Evolutionary conservation across 768 basidiomycete species (phyloP).

Genomic region (Leucocoprinus birnbaumii): DNA sequence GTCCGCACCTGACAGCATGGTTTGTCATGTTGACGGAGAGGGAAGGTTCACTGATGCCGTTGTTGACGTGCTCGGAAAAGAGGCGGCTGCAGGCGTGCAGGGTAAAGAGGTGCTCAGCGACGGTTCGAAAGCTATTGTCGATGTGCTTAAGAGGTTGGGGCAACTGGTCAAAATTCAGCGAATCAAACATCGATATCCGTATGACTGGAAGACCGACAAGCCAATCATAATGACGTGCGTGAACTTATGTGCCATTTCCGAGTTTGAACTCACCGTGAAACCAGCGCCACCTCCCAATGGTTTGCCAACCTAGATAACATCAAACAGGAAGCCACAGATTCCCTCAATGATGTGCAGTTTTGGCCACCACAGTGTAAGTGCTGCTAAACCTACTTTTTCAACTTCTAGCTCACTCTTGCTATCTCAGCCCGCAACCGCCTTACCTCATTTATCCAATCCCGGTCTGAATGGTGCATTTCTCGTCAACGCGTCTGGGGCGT

Average conservation of each 20-base stretch:
- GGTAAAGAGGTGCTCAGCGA: constrained; percentile 73
- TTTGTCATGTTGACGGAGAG: constrained; percentile 80
- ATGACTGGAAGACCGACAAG: constrained; percentile 94
- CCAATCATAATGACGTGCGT: constrained; percentile 88
- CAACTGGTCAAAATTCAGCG: constrained; percentile 65
- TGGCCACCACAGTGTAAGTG: constrained; percentile 68
- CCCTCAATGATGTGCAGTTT: constrained; percentile 71
- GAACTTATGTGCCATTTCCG: neutral
- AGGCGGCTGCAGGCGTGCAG: constrained; percentile 41
- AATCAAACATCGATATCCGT: constrained; percentile 88
- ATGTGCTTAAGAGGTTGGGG: constrained; percentile 51
- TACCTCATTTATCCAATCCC: constrained; percentile 78
- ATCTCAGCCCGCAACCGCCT: constrained; percentile 80
- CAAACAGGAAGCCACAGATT: constrained; percentile 69
- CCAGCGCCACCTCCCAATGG: constrained; percentile 93
- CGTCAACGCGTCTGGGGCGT: constrained; percentile 97
- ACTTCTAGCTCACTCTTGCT: neutral
- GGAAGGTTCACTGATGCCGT: constrained; percentile 70
- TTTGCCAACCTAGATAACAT: constrained; percentile 90
- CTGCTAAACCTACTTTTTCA: neutral
- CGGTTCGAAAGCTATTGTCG: constrained; percentile 67
- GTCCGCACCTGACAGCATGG: constrained; percentile 39
- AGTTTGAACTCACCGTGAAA: neutral
- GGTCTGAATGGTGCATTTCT: constrained; percentile 99
- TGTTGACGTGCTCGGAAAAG: constrained; percentile 52